phyloP scores from a whole-genome alignment of 352 stramenopile species.

The Paralagenidium karlingii region DNA sequence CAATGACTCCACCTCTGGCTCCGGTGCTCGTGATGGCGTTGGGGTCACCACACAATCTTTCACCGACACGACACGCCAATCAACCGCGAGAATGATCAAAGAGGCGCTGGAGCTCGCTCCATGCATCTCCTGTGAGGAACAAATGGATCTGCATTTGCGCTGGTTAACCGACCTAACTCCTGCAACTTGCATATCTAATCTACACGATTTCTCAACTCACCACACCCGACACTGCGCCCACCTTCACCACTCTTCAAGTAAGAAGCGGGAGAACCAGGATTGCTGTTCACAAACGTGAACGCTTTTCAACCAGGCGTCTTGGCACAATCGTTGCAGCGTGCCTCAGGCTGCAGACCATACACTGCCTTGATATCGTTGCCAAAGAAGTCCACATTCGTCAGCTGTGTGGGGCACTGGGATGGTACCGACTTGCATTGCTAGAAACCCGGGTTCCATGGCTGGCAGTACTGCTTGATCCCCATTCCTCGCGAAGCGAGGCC shows the following conservation, averaged over 20 bases:
- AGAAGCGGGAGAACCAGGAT: constrained; percentile 23
- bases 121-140: too few species aligned
- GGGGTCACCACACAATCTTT: too few species aligned
- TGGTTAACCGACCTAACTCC: too few species aligned
- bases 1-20: too few species aligned
- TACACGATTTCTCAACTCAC: too few species aligned
- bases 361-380: constrained; percentile 27
- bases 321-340: constrained; percentile 29
- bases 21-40: too few species aligned
- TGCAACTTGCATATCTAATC: too few species aligned
- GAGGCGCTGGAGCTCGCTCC: too few species aligned
- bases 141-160: too few species aligned
- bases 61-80: too few species aligned
- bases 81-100: too few species aligned
- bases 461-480: constrained; percentile 24
- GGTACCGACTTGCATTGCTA: constrained; percentile 23
- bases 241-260: constrained; percentile 30
- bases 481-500: too few species aligned
- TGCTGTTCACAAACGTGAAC: constrained; percentile 54
- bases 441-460: constrained; percentile 17
- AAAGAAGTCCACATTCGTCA: constrained; percentile 31
- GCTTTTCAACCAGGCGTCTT: constrained; percentile 19
- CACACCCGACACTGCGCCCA: constrained; percentile 18
- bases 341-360: constrained; percentile 15
- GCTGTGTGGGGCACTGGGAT: constrained; percentile 17